Evolutionary conservation across 495 filamentous ascomycete genomes (phyloP).

Genomic region (Daldinia vernicosa): DNA sequence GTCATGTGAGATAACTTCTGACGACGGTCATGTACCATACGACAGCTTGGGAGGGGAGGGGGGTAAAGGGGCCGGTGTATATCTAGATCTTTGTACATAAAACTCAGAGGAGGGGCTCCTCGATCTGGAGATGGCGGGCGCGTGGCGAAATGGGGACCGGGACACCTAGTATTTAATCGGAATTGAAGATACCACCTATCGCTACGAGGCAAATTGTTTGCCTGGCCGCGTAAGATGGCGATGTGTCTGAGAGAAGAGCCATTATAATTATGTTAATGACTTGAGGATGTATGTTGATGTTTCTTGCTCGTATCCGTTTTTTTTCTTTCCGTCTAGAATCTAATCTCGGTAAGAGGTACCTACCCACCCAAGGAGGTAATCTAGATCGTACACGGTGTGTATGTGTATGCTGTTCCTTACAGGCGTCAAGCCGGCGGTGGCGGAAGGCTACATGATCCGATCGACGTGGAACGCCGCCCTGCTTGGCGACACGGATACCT

Average conservation of each 20-base stretch:
- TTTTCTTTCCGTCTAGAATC: too few species aligned
- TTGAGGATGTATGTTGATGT: too few species aligned
- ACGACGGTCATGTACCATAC: constrained; percentile 37
- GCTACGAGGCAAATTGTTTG: background rate
- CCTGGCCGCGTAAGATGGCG: background rate
- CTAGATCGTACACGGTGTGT: too few species aligned
- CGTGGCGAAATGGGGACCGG: background rate
- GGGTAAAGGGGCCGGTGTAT: background rate
- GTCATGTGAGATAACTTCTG: constrained; percentile 10
- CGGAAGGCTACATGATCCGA: constrained; percentile 19
- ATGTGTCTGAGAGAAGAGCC: background rate
- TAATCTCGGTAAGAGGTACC: too few species aligned
- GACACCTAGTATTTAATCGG: background rate
- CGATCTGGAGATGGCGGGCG: background rate
- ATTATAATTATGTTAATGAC: background rate
- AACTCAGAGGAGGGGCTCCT: background rate
- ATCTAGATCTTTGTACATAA: constrained; percentile 9
- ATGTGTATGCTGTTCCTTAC: too few species aligned
- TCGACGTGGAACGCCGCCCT: constrained; percentile 3
- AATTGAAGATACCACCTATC: background rate
- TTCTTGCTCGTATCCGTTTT: too few species aligned
- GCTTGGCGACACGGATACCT: background rate
- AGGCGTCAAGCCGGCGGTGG: background rate
- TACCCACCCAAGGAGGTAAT: too few species aligned
- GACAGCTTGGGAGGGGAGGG: too few species aligned